phyloP scores from a whole-genome alignment of 306 rosid genomes.

The Vigna angularis region DNA sequence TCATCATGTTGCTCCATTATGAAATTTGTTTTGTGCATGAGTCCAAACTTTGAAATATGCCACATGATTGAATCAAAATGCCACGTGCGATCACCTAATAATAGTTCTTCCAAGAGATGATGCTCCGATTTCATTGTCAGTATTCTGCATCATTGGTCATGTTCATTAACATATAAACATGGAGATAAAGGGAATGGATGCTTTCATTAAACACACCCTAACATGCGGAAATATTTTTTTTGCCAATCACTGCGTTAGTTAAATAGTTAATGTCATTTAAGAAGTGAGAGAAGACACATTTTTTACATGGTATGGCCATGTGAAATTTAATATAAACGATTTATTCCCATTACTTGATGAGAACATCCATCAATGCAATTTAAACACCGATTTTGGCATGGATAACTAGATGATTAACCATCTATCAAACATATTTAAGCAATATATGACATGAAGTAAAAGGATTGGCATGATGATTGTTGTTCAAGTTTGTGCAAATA shows the following conservation, averaged over 20 bases:
- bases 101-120: constrained; percentile 89
- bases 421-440: constrained; percentile 9
- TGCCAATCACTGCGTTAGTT: background rate
- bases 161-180: constrained; percentile 18
- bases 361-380: constrained; percentile 26
- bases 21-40: constrained; percentile 31
- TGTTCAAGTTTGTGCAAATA: background rate
- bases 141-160: constrained; percentile 68
- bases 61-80: constrained; percentile 24
- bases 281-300: background rate
- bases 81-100: constrained; percentile 65
- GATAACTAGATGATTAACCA: constrained; percentile 28
- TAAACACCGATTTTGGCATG: background rate
- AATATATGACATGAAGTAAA: constrained; percentile 21
- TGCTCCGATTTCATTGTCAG: constrained; percentile 94
- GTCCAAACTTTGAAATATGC: constrained; percentile 38
- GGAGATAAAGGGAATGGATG: background rate
- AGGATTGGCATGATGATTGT: background rate
- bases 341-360: background rate
- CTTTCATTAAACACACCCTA: background rate
- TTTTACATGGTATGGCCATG: background rate
- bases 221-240: background rate
- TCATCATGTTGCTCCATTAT: constrained; percentile 30
- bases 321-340: background rate
- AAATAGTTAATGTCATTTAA: background rate